Conservation (phyloP, 805 yeast species). For the Zygosaccharomyces siamensis region DNA sequence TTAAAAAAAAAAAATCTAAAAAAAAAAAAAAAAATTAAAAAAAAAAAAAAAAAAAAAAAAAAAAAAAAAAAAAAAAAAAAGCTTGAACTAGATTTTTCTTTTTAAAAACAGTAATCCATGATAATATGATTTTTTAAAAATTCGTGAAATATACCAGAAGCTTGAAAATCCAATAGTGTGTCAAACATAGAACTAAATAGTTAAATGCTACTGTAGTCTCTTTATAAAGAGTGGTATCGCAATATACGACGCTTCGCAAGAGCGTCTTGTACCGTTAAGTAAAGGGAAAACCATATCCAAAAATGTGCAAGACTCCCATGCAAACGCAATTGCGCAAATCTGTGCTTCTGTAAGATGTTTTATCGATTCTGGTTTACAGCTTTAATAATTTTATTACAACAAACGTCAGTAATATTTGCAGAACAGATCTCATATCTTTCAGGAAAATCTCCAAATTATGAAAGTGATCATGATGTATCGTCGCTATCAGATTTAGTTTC, state of each 20-base stretch:
- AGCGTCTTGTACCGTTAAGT: not conserved
- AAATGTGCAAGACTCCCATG: not conserved
- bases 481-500: constrained; percentile 8
- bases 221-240: not conserved
- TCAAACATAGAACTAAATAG: not conserved
- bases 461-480: constrained; percentile 5
- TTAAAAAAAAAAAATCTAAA: not conserved
- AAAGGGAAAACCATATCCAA: not conserved
- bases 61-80: not conserved
- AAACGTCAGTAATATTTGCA: constrained; percentile 7
- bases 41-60: too few species aligned
- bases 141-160: not conserved
- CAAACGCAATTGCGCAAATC: not conserved
- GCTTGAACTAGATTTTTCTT: not conserved
- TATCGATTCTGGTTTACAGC: not conserved
- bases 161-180: not conserved
- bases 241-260: not conserved
- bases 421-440: constrained; percentile 13
- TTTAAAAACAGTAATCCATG: too few species aligned
- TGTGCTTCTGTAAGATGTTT: not conserved
- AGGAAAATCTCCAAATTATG: constrained; percentile 13
- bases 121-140: too few species aligned
- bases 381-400: constrained; percentile 3
- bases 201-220: not conserved
- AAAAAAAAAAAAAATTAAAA: too few species aligned